A percentile compares a stretch with the other conserved stretches of the same genome.
These are phyloP conservation scores for Selaginella moellendorffii DNA, from an alignment of 75 land plant genomes.

Conservation along the genomic window DNA sequence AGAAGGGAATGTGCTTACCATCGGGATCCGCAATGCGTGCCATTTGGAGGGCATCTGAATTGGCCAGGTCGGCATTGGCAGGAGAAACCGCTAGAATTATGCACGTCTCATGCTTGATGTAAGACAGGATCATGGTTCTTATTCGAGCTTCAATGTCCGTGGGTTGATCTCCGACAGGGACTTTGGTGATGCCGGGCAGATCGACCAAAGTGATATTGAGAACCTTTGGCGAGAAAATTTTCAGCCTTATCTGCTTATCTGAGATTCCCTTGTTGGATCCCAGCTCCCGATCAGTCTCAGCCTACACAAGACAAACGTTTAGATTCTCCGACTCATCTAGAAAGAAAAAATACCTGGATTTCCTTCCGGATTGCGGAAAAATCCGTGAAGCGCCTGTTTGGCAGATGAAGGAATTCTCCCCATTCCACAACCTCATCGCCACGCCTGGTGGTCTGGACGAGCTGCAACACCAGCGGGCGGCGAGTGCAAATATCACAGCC, in stretches of 20 bases:
- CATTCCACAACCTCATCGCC: constrained; percentile 26
- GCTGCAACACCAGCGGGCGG: constrained; percentile 31
- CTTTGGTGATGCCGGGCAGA: constrained; percentile 34
- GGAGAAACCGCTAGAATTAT: constrained; percentile 38
- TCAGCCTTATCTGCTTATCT: constrained; percentile 33
- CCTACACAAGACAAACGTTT: constrained; percentile 15
- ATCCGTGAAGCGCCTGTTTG: constrained; percentile 28
- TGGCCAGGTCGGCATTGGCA: constrained; percentile 35
- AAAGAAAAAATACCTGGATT: constrained; percentile 22
- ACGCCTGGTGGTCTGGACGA: constrained; percentile 21
- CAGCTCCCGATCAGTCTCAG: constrained; percentile 32
- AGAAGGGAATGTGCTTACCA: no score
- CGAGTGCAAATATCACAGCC: constrained; percentile 33
- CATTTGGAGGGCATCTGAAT: constrained; percentile 42
- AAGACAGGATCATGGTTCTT: constrained; percentile 33
- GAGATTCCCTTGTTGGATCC: constrained; percentile 34
- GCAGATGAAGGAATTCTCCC: constrained; percentile 31
- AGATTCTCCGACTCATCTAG: neutral
- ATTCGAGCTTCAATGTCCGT: constrained; percentile 32
- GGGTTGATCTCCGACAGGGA: constrained; percentile 40
- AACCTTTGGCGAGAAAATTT: constrained; percentile 33
- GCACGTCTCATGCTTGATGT: constrained; percentile 39
- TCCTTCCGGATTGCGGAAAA: constrained; percentile 24
- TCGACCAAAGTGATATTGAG: constrained; percentile 34
- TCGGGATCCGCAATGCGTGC: constrained; percentile 37